Base-by-base conservation (phyloP, 108 stramenopile genomes). In the Skeletonema grethae region DNA sequence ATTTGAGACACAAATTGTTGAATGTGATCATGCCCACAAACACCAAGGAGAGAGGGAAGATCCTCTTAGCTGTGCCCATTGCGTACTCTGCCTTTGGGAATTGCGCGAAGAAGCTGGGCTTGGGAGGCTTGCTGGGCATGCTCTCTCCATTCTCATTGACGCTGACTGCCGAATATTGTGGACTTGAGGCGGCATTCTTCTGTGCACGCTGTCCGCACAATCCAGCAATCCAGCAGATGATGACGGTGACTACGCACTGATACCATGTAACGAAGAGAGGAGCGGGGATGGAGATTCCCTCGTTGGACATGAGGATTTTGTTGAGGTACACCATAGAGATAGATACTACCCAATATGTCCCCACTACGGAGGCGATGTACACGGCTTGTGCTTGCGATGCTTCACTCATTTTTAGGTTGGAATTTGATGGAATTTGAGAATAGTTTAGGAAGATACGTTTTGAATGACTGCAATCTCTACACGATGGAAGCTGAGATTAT, bases 11-110 rank as follows among this genome's bases (percentile, higher is more conserved):
- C 29, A 98, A 74, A 77, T 98, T 97, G 84, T 98, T 98, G 80
- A 97, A 96, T 38, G 93, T 91, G 53, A 98, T 95, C 97, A 98
- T 98, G 5, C 94, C 90, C 48, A 98, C 97, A 76, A 98, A 98
- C 29, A 98, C 71, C 15, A 93, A 13, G 35, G 83, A 85, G 30
- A 98, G 76, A 1, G 95, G 94, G 65, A 94, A 78, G 28, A 98
- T 77, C 62, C 85, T 81, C 25, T 36, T 67, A 7, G 87, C 93
- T 7, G 72, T 65, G 16, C 56, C 77, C 13, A 75, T 5, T 16
- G 75, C 63, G 69, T 96, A 96, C 35, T 90, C 84, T 16, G 94
- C 88, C 78, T 84, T 90, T 31, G 96, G 96, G 67, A 96, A 98
- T 41, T 93, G 88, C 2, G 87, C 77, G 39, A 89, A 90, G 70